These are phyloP conservation scores for Amphicarpaea edgeworthii DNA, from an alignment of 306 rosid genomes.

Conservation along the genomic window DNA sequence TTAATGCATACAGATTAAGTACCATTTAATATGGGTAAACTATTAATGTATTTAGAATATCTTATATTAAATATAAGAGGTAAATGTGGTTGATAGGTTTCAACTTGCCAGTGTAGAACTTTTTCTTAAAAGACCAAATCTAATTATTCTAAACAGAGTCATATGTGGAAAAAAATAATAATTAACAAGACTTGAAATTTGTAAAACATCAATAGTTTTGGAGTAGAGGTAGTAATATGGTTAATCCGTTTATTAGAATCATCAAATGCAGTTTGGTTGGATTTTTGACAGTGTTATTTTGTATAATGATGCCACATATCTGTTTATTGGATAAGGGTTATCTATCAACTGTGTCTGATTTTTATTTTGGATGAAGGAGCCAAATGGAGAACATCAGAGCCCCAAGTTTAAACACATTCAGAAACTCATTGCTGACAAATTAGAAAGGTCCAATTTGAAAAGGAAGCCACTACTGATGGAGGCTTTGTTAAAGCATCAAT, in stretches of 20 bases:
- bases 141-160: too few relatives aligned
- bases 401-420: slow-evolving; percentile 68
- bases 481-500: slow-evolving; percentile 41
- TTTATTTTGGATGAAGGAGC: slow-evolving; percentile 53
- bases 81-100: too few relatives aligned
- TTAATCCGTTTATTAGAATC: slow-evolving; percentile 3
- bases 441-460: slow-evolving; percentile 60
- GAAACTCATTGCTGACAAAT: slow-evolving; percentile 77
- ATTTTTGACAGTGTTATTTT: slow-evolving; percentile 6
- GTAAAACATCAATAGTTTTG: too few relatives aligned
- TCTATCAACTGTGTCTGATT: neutral
- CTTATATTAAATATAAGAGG: too few relatives aligned
- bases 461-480: slow-evolving; percentile 49
- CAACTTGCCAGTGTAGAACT: too few relatives aligned
- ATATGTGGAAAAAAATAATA: too few relatives aligned
- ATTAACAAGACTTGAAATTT: too few relatives aligned
- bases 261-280: neutral
- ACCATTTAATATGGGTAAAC: too few relatives aligned
- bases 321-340: slow-evolving; percentile 9
- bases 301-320: neutral
- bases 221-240: neutral
- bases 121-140: too few relatives aligned
- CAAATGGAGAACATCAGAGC: slow-evolving; percentile 56
- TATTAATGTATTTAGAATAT: too few relatives aligned
- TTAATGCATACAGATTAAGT: too few relatives aligned